Conservation (phyloP, 148 eudicot genomes). For the Rhododendron griersonianum region DNA sequence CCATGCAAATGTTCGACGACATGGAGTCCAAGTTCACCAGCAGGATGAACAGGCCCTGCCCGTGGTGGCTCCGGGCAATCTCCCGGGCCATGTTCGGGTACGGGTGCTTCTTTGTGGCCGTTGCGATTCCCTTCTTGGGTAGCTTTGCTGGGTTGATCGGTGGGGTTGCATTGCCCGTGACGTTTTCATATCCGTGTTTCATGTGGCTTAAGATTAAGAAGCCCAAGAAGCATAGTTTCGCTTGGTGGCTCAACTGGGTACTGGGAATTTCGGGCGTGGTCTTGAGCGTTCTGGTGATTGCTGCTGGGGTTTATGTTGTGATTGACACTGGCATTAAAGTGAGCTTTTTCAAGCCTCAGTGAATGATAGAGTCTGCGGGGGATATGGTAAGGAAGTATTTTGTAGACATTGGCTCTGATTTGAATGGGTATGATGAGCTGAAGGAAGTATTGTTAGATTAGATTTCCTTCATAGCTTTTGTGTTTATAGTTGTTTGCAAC, state of each 20-base stretch:
- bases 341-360: constrained; percentile 20
- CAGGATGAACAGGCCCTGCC: constrained; percentile 17
- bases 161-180: constrained; percentile 23
- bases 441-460: not conserved
- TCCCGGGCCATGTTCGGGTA: constrained; percentile 20
- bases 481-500: not conserved
- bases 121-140: constrained; percentile 36
- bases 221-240: constrained; percentile 20
- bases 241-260: constrained; percentile 31
- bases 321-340: constrained; percentile 16
- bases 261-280: constrained; percentile 30
- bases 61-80: constrained; percentile 20
- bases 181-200: constrained; percentile 45
- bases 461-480: not conserved
- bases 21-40: constrained; percentile 21
- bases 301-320: constrained; percentile 12
- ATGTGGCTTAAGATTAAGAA: constrained; percentile 41
- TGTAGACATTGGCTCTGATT: not conserved
- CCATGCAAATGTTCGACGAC: constrained; percentile 38
- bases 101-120: constrained; percentile 19
- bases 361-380: not conserved
- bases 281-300: constrained; percentile 7
- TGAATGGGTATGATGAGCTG: not conserved
- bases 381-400: not conserved
- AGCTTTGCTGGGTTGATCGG: constrained; percentile 22